Conservation (phyloP, 225 moss, liverwort and hornwort genomes). For the Anthoceros angustus region DNA sequence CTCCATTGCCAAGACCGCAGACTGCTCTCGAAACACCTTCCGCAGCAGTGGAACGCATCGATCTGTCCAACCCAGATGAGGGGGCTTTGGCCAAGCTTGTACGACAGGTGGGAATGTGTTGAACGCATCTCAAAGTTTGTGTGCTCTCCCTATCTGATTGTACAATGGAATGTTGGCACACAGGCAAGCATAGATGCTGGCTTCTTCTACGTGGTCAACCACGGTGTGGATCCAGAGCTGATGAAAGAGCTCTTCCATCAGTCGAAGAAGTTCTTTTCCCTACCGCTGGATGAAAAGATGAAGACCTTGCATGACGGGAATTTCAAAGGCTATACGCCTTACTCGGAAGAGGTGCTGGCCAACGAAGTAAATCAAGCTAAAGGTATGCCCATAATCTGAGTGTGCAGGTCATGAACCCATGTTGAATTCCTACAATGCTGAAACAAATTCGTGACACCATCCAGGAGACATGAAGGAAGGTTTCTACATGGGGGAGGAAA, state of each 20-base stretch:
- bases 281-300: constrained; percentile 55
- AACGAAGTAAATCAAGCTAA: constrained; percentile 22
- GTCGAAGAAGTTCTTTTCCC: constrained; percentile 48
- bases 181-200: constrained; percentile 59
- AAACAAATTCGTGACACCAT: background rate
- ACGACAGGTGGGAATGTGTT: background rate
- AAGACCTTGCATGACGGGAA: constrained; percentile 52
- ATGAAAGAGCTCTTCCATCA: constrained; percentile 37
- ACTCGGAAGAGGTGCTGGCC: constrained; percentile 39
- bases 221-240: constrained; percentile 34
- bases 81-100: background rate
- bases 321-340: constrained; percentile 66
- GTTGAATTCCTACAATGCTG: background rate
- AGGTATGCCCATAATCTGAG: constrained; percentile 16
- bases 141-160: background rate
- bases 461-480: constrained; percentile 84
- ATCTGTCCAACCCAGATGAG: background rate
- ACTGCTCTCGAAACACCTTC: background rate
- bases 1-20: background rate
- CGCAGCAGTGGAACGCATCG: background rate
- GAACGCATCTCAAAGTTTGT: background rate
- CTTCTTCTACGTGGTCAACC: constrained; percentile 78
- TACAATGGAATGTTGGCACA: background rate
- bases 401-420: background rate
- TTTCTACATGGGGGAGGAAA: constrained; percentile 48